Evolutionary conservation across 805 yeast genomes (phyloP).

Genomic region (Blastobotrys mokoenaii): DNA sequence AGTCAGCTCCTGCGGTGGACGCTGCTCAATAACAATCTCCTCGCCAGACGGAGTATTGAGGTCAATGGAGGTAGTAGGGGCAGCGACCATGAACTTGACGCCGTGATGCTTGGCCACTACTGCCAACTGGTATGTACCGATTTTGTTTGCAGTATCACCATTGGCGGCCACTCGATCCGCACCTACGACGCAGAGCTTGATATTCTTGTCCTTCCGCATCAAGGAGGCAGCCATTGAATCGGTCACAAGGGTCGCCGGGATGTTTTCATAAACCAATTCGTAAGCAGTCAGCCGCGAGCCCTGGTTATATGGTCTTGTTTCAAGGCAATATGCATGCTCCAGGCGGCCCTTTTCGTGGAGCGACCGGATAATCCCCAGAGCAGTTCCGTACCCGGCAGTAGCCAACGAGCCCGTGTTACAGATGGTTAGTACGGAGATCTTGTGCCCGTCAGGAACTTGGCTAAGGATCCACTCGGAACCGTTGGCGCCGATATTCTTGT

Average conservation of each 20-base stretch:
- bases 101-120: constrained; percentile 58
- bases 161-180: constrained; percentile 90
- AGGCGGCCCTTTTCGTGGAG: constrained; percentile 44
- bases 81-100: constrained; percentile 85
- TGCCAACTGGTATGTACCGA: constrained; percentile 88
- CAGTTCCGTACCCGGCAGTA: constrained; percentile 96
- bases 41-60: constrained; percentile 56
- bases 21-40: constrained; percentile 75
- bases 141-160: constrained; percentile 95
- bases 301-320: constrained; percentile 94
- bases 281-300: constrained; percentile 91
- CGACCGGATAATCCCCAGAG: constrained; percentile 83
- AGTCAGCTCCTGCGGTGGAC: constrained; percentile 75
- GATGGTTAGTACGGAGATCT: constrained; percentile 77
- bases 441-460: constrained; percentile 39
- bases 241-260: constrained; percentile 82
- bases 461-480: constrained; percentile 64
- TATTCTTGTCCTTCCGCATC: constrained; percentile 51
- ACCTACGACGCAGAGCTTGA: constrained; percentile 84
- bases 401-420: constrained; percentile 97
- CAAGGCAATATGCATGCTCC: constrained; percentile 75
- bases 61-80: constrained; percentile 90
- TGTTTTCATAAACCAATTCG: constrained; percentile 75
- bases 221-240: constrained; percentile 88
- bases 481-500: constrained; percentile 66